These are phyloP conservation scores for Capsicum chinense DNA, from an alignment of 257 asterid genomes.

Conservation along the genomic window DNA sequence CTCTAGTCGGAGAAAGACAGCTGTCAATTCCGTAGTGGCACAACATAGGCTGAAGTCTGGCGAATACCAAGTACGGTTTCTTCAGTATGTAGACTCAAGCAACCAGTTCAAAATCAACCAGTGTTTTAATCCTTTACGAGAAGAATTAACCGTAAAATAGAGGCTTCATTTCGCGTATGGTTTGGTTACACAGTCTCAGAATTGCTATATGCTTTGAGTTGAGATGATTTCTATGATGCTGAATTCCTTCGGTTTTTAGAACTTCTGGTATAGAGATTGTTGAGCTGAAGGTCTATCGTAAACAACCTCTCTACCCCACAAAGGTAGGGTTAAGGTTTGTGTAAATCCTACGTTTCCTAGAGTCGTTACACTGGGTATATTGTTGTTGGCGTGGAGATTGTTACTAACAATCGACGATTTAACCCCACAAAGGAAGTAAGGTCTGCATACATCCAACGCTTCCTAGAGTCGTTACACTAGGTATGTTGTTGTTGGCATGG, in stretches of 20 bases:
- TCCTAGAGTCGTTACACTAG: too few relatives aligned
- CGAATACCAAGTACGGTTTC: neutral
- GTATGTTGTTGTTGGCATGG: too few relatives aligned
- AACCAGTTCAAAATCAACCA: neutral
- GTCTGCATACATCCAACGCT: too few relatives aligned
- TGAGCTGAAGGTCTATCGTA: fast-evolving
- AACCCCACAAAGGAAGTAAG: too few relatives aligned
- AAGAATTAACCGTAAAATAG: neutral
- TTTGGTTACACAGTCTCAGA: neutral
- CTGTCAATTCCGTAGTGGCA: neutral
- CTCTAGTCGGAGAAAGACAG: neutral
- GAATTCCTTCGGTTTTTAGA: neutral
- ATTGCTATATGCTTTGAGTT: neutral
- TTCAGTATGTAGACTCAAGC: neutral
- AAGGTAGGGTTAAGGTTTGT: neutral
- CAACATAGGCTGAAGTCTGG: neutral
- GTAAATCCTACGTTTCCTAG: neutral
- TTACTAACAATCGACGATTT: too few relatives aligned
- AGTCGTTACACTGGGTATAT: neutral
- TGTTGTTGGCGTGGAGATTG: too few relatives aligned
- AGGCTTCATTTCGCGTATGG: neutral
- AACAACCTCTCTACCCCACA: neutral
- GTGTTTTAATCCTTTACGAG: neutral
- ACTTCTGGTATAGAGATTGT: neutral
- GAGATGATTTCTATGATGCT: neutral